These are phyloP conservation scores for Cyberlindnera petersonii DNA, from an alignment of 805 yeast species.

Conservation along the genomic window DNA sequence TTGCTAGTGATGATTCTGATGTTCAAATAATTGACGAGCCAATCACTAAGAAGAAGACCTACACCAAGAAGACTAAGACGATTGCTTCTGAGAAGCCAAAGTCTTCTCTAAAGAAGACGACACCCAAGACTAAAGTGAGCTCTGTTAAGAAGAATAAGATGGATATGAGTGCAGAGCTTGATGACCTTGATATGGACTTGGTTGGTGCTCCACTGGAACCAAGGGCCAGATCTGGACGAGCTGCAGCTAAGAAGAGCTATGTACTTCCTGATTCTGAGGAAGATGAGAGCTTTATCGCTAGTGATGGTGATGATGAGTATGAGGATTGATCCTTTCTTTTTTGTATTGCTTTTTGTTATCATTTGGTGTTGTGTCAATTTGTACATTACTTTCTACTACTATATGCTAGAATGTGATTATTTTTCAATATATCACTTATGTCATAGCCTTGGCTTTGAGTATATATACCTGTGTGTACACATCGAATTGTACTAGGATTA, in stretches of 20 bases:
- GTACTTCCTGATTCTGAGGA: constrained; percentile 11
- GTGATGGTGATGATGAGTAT: constrained; percentile 19
- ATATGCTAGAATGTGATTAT: too few species aligned
- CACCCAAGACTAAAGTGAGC: constrained; percentile 1
- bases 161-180: constrained; percentile 14
- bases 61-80: constrained; percentile 8
- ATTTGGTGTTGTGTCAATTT: too few species aligned
- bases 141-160: constrained; percentile 5
- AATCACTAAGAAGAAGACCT: constrained; percentile 12
- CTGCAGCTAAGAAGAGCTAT: constrained; percentile 16
- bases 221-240: constrained; percentile 22
- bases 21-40: constrained; percentile 2
- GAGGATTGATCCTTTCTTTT: constrained; percentile 9
- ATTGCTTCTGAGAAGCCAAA: constrained; percentile 4
- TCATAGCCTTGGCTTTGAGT: too few species aligned
- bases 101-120: constrained; percentile 4
- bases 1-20: constrained; percentile 9
- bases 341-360: neutral
- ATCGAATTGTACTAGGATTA: neutral
- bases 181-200: constrained; percentile 14
- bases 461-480: too few species aligned
- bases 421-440: too few species aligned
- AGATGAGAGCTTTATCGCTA: constrained; percentile 7
- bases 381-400: neutral
- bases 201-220: constrained; percentile 12